Conservation (phyloP, 78 protist genomes). For the Mantamonas sphyraenae region DNA sequence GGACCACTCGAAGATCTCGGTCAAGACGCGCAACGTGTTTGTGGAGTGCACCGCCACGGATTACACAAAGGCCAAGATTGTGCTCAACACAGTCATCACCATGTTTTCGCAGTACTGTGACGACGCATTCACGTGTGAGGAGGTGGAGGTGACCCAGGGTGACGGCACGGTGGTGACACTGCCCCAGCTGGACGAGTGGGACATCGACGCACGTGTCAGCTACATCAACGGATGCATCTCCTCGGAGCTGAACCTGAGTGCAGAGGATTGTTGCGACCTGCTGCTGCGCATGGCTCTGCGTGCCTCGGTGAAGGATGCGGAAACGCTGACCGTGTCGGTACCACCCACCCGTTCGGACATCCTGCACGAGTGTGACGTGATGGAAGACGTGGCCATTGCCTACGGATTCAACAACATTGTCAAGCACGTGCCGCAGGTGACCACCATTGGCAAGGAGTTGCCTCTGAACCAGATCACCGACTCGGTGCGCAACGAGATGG, state of each 20-base stretch:
- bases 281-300: constrained; percentile 33
- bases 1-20: constrained; percentile 85
- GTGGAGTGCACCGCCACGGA: constrained; percentile 98
- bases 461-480: constrained; percentile 78
- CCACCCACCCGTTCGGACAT: constrained; percentile 85
- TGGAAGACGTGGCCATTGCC: constrained; percentile 98
- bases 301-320: constrained; percentile 4
- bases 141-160: too few relatives aligned
- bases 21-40: constrained; percentile 88
- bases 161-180: neutral
- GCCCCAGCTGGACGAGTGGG: constrained; percentile 1
- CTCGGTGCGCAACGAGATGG: constrained; percentile 68
- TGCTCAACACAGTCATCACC: constrained; percentile 84
- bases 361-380: constrained; percentile 92
- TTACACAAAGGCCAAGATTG: constrained; percentile 81
- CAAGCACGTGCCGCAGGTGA: constrained; percentile 5
- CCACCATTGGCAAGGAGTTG: constrained; percentile 38
- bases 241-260: constrained; percentile 26
- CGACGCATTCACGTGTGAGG: constrained; percentile 38
- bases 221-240: constrained; percentile 34
- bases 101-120: constrained; percentile 79
- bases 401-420: constrained; percentile 84
- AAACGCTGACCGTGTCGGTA: constrained; percentile 24
- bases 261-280: neutral
- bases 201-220: neutral